Percentiles rank a stretch among this genome's conserved stretches.
Evolutionary conservation across 2,329 filamentous ascomycete genomes (phyloP).

Genomic region (Sclerotinia borealis): DNA sequence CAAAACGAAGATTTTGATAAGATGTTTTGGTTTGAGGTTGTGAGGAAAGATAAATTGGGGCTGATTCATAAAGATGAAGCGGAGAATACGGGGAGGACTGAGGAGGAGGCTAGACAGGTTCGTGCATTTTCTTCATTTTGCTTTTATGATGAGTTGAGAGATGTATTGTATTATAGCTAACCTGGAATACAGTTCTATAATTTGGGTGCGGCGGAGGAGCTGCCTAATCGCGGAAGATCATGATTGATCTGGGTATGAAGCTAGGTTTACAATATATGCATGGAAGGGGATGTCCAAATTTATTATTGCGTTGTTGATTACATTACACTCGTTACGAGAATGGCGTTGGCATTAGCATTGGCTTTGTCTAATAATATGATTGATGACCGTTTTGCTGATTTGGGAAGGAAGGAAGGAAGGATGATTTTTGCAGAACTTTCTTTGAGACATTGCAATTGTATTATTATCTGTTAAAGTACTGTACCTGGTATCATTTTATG

Average conservation of each 20-base stretch:
- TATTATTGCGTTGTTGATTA: neutral
- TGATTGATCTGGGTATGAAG: neutral
- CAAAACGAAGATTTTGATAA: conserved; percentile 61
- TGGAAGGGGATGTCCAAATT: neutral
- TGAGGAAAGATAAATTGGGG: conserved; percentile 58
- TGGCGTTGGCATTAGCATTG: neutral
- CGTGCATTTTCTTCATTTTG: neutral
- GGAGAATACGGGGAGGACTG: conserved; percentile 58
- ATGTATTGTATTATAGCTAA: neutral
- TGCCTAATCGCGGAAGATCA: neutral
- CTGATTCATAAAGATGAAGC: conserved; percentile 61
- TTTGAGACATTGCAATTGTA: no score
- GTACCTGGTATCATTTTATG: no score
- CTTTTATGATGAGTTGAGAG: neutral
- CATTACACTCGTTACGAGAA: neutral
- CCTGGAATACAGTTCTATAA: conserved; percentile 5
- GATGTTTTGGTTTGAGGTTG: conserved; percentile 75
- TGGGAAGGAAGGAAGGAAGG: no score
- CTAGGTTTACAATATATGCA: neutral
- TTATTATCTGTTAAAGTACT: neutral
- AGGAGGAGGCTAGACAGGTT: conserved; percentile 54
- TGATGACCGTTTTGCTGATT: neutral
- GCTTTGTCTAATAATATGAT: neutral
- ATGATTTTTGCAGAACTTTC: no score
- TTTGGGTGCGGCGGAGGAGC: neutral